Percentiles rank a stretch among this genome's conserved stretches.
Conservation (phyloP, 306 rosid genomes). For the Gleditsia sinensis region DNA sequence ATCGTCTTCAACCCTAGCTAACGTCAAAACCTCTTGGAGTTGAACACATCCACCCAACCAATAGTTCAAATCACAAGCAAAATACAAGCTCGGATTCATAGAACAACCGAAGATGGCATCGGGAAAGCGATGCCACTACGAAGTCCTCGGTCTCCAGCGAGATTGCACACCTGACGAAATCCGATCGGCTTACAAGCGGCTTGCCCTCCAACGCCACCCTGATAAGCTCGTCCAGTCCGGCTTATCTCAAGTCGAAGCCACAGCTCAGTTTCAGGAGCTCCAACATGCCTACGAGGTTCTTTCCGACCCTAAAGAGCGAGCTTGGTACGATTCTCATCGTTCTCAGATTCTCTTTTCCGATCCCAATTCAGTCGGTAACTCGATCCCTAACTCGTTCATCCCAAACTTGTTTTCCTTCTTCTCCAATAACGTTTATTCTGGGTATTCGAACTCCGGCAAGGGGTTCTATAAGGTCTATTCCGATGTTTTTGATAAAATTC, state of each 20-base stretch:
- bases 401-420: conserved; percentile 90
- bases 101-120: conserved; percentile 46
- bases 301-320: conserved; percentile 89
- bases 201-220: conserved; percentile 92
- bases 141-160: conserved; percentile 66
- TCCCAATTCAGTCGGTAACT: conserved; percentile 46
- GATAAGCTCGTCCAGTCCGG: conserved; percentile 91
- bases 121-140: conserved; percentile 91
- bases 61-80: no score
- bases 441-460: conserved; percentile 63
- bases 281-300: conserved; percentile 94
- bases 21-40: neutral
- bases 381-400: conserved; percentile 38
- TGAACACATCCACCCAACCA: no score
- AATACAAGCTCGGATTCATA: neutral
- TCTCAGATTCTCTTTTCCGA: conserved; percentile 90
- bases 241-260: conserved; percentile 72
- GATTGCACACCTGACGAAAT: conserved; percentile 76
- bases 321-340: conserved; percentile 98
- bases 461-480: conserved; percentile 83
- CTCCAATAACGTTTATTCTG: conserved; percentile 76
- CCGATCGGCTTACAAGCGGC: conserved; percentile 72
- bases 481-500: conserved; percentile 65
- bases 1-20: neutral
- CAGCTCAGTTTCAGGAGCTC: conserved; percentile 92